A percentile compares a stretch with the other conserved stretches of the same genome.
These are phyloP conservation scores for Lagenaria siceraria DNA, from an alignment of 306 rosid species.

Conservation along the genomic window DNA sequence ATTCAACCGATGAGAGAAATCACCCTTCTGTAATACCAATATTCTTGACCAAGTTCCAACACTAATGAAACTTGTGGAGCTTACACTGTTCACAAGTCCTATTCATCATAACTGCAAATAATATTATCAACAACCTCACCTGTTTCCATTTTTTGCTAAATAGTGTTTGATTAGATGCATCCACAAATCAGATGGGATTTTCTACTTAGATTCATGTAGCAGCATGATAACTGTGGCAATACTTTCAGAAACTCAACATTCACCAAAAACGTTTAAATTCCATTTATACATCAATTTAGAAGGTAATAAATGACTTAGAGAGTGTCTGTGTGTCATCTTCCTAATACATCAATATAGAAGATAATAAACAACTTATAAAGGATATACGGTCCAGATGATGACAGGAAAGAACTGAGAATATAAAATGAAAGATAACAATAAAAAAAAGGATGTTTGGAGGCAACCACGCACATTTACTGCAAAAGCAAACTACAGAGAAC, in stretches of 20 bases:
- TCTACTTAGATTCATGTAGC: background rate
- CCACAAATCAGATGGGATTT: background rate
- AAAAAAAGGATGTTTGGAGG: background rate
- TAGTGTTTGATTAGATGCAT: background rate
- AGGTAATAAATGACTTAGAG: background rate
- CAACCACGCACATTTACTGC: background rate
- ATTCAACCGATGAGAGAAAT: background rate
- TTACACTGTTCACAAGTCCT: background rate
- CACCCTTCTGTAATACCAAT: background rate
- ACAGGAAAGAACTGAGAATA: background rate
- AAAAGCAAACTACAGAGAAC: background rate
- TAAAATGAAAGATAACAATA: background rate
- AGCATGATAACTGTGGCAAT: background rate
- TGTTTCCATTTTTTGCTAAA: background rate
- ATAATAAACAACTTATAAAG: background rate
- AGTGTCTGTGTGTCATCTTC: background rate
- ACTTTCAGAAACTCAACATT: background rate
- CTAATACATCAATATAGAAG: background rate
- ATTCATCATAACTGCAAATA: background rate
- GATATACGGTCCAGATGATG: background rate
- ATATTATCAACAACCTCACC: background rate
- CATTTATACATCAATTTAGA: background rate
- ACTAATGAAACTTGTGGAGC: background rate
- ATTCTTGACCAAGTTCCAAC: slow-evolving; percentile 1
- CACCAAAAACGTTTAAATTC: background rate